phyloP scores from a whole-genome alignment of 208 protist genomes.

The Phytomonas sp. region DNA sequence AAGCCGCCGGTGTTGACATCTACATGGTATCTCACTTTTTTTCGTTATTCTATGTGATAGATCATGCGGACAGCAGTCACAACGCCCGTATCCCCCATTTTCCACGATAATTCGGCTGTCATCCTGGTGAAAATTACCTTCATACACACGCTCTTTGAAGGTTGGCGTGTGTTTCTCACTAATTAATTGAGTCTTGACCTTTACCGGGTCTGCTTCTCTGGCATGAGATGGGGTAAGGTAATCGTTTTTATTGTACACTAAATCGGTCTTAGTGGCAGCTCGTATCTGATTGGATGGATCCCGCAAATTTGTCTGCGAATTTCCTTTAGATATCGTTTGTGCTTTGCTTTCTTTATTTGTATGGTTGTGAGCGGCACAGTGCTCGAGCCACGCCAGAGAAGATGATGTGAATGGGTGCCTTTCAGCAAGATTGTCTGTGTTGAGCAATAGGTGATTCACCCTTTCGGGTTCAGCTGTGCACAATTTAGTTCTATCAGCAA shows the following conservation, averaged over 20 bases:
- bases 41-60: not conserved
- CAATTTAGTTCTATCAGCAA: not conserved
- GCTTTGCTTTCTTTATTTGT: not conserved
- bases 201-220: not conserved
- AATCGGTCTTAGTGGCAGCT: not conserved
- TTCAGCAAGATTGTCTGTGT: not conserved
- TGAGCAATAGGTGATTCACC: too few relatives aligned
- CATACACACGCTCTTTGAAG: not conserved
- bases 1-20: not conserved
- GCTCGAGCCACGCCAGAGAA: not conserved
- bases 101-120: not conserved
- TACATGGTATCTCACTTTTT: not conserved
- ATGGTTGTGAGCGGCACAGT: not conserved
- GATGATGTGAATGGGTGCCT: not conserved
- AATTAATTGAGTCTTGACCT: not conserved
- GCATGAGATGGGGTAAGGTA: not conserved
- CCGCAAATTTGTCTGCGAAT: not conserved
- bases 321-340: not conserved
- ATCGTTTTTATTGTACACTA: not conserved
- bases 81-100: not conserved
- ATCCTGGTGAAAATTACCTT: not conserved
- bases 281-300: not conserved
- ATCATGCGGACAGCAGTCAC: not conserved
- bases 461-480: too few relatives aligned
- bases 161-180: not conserved